These are phyloP conservation scores for Nymphaea colorata DNA, from an alignment of 164 flowering plant species.

Conservation along the genomic window DNA sequence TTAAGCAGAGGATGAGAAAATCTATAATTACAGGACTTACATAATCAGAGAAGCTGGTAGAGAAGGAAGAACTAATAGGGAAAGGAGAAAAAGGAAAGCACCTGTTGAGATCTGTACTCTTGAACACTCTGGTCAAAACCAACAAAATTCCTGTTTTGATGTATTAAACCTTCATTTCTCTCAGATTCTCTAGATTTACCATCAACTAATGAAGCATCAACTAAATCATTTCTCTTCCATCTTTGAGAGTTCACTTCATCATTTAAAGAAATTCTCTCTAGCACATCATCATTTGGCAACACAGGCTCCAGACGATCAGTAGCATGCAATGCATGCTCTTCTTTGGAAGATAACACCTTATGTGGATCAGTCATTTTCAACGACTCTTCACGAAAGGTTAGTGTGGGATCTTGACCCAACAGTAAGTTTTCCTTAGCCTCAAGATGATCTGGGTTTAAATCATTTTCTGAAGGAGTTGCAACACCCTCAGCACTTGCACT, in stretches of 20 bases:
- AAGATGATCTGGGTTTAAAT: conserved; percentile 8
- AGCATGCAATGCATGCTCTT: conserved; percentile 13
- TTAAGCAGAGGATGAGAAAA: no score
- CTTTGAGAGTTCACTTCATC: conserved; percentile 32
- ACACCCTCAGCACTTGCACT: conserved; percentile 18
- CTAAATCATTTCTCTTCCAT: conserved; percentile 21
- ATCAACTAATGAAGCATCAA: not conserved
- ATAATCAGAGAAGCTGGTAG: not conserved
- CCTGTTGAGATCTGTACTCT: conserved; percentile 42
- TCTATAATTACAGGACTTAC: no score
- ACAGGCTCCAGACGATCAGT: conserved; percentile 16
- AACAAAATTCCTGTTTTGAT: conserved; percentile 19
- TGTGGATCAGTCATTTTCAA: conserved; percentile 23
- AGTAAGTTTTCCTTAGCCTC: conserved; percentile 27
- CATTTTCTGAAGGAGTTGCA: conserved; percentile 16
- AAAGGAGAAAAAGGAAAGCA: conserved; percentile 7
- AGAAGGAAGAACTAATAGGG: not conserved
- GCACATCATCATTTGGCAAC: conserved; percentile 15
- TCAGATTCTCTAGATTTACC: conserved; percentile 22
- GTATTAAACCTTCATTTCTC: conserved; percentile 24
- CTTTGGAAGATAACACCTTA: conserved; percentile 17
- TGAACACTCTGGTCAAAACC: conserved; percentile 27
- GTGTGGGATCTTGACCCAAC: conserved; percentile 57
- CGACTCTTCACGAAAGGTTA: conserved; percentile 46
- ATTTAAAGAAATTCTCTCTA: conserved; percentile 24